Evolutionary conservation across 306 rosid genomes (phyloP), one percentile per base, ranked within the genome.

Genomic region (Gastrolobium villosum): DNA sequence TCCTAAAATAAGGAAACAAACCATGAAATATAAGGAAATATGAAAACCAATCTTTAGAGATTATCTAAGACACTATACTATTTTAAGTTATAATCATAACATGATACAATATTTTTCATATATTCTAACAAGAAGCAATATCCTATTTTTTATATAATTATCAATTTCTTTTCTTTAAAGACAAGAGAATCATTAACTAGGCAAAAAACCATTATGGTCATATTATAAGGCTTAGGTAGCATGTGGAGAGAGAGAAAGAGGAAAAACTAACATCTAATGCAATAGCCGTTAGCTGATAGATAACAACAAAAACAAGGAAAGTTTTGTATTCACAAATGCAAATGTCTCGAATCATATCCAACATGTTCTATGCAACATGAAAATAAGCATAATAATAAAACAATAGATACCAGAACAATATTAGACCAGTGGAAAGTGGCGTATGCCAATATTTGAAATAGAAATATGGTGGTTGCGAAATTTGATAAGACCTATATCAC

Each of bases 191-290:
- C 64, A 63, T 65, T 67, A 65, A 54, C 52, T 54, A 60, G 46
- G 35, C 30, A 81, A 74, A 35, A 76, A 15, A 77, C 62, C 60
- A 69, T 31, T 74, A 41, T 35, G 61, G 45, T 50, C 77, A 75
- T 50, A 65, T 64, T 32, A 40, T 43, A 63, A 79, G 77, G 39
- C 48, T 31, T 15, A 31, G 48, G 48, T 46, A 37, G 34, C 70
- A 64, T 15, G 46, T 64, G 20, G 2, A n/a, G 28, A 2, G 8
- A 5, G 8, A 9, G 41, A 30, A 37, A 65, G 37, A 36, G 49
- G 32, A 44, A 60, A 36, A 74, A 50, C 48, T 13, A 49, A 59
- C 14, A 68, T 67, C 14, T 35, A 40, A 77, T 41, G 13, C 44
- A 70, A 49, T 28, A 45, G 15, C 4, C 64, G 41, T 56, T 34